Conservation (phyloP, 208 protist genomes). For the Lotmaria passim region DNA sequence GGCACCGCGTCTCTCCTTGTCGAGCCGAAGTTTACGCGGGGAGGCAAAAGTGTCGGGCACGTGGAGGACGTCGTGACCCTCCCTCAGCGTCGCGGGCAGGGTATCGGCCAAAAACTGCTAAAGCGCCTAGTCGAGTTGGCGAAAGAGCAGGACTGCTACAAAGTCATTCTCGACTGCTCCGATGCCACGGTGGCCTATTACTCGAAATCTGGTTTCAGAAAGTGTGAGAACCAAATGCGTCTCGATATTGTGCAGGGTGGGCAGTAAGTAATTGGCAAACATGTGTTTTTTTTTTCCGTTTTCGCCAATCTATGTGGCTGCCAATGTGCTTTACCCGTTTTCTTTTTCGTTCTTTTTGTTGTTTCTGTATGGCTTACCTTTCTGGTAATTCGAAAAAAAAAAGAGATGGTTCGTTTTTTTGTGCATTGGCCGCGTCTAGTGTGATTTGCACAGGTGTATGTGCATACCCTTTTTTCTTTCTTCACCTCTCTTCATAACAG, state of each 20-base stretch:
- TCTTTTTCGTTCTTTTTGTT: neutral
- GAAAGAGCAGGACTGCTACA: conserved; percentile 71
- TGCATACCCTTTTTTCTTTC: neutral
- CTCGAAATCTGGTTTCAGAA: conserved; percentile 64
- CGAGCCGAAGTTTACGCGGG: conserved; percentile 81
- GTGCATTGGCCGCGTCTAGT: neutral
- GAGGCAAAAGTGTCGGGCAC: conserved; percentile 74
- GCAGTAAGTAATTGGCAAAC: neutral
- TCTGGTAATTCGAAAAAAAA: neutral
- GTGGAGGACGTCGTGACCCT: conserved; percentile 88
- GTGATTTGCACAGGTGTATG: neutral
- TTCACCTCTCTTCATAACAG: too few species aligned
- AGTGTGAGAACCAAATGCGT: conserved; percentile 78
- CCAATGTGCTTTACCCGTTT: neutral
- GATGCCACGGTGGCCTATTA: conserved; percentile 67
- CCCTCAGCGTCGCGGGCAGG: conserved; percentile 53
- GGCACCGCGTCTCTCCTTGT: conserved; percentile 81
- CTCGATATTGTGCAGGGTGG: conserved; percentile 33
- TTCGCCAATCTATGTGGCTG: neutral
- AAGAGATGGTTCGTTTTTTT: neutral
- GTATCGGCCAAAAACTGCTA: conserved; percentile 68
- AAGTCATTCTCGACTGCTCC: conserved; percentile 82
- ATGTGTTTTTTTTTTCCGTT: neutral
- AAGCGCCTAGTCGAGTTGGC: conserved; percentile 46
- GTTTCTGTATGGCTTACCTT: neutral